Percentiles rank a stretch among this genome's conserved stretches.
Evolutionary conservation across 2,329 filamentous ascomycete genomes (phyloP).

Genomic region (Delphinella strobiligena): DNA sequence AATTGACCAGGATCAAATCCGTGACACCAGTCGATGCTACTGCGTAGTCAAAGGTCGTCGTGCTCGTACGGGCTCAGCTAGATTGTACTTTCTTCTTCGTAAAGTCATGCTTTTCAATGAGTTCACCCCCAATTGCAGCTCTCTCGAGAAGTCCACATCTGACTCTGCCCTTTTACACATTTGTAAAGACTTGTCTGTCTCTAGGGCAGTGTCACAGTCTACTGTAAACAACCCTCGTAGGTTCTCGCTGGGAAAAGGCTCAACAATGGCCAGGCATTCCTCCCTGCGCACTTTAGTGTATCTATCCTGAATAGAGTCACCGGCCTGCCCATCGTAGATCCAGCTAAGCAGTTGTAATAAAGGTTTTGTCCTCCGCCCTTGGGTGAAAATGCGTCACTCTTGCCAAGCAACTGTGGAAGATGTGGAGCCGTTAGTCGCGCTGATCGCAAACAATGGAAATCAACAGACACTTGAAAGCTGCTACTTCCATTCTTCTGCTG

Average conservation of each 20-base stretch:
- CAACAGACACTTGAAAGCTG: too few species aligned
- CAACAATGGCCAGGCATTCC: slow-evolving; percentile 24
- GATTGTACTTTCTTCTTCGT: slow-evolving; percentile 13
- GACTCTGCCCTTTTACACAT: slow-evolving; percentile 10
- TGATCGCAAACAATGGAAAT: too few species aligned
- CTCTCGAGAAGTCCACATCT: slow-evolving; percentile 3
- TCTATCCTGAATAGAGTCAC: slow-evolving; percentile 20
- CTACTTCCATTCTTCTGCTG: too few species aligned
- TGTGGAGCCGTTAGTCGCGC: too few species aligned
- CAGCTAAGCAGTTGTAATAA: slow-evolving; percentile 16
- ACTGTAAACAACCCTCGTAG: slow-evolving; percentile 13
- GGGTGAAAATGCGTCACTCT: too few species aligned
- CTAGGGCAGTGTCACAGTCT: slow-evolving; percentile 9
- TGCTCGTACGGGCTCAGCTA: too few species aligned
- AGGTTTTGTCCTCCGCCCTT: too few species aligned
- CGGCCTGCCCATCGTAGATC: slow-evolving; percentile 13
- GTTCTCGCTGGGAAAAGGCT: slow-evolving; percentile 17
- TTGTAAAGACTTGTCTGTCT: slow-evolving; percentile 14
- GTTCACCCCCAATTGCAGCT: too few species aligned
- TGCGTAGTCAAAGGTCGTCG: too few species aligned
- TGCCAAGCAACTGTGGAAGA: too few species aligned
- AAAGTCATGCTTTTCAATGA: slow-evolving; percentile 10
- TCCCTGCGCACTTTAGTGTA: slow-evolving; percentile 24
- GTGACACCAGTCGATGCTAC: too few species aligned
- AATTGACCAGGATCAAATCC: too few species aligned